A percentile compares a stretch with the other conserved stretches of the same genome.
Conservation (phyloP, 1,139 yeast genomes). For the Hyphopichia buzzinii region DNA sequence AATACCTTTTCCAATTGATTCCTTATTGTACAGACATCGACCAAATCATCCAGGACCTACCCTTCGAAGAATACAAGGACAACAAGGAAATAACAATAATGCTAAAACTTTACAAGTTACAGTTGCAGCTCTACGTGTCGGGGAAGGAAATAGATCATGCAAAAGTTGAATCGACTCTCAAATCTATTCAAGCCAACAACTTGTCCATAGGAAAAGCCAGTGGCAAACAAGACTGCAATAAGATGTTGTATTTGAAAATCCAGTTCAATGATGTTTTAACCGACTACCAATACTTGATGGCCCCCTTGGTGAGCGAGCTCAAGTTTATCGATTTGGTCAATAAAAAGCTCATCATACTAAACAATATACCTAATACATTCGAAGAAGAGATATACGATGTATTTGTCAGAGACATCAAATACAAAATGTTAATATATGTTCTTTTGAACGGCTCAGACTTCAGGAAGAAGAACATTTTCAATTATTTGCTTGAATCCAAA, state of each 20-base stretch:
- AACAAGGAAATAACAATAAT: constrained; percentile 1
- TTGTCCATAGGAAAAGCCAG: constrained; percentile 1
- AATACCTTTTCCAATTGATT: background rate
- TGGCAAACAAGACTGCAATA: background rate
- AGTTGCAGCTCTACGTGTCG: constrained; percentile 2
- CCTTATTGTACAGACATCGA: constrained; percentile 4
- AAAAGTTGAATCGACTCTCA: constrained; percentile 1
- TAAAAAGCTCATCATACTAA: constrained; percentile 32
- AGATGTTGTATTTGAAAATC: constrained; percentile 6
- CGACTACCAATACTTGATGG: constrained; percentile 31
- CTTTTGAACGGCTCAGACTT: constrained; percentile 35
- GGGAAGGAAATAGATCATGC: constrained; percentile 1
- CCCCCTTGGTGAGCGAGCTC: constrained; percentile 12
- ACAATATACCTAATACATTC: constrained; percentile 12
- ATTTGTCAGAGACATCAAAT: constrained; percentile 12
- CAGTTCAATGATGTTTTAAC: constrained; percentile 24
- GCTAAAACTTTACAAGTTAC: constrained; percentile 3
- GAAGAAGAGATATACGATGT: constrained; percentile 7
- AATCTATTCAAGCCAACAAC: constrained; percentile 2
- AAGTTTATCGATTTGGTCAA: constrained; percentile 36
- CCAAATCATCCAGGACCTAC: constrained; percentile 1
- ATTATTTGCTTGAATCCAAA: constrained; percentile 19
- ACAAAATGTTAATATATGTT: constrained; percentile 29
- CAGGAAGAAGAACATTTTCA: constrained; percentile 27
- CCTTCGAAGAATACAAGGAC: constrained; percentile 2